Percentiles rank a stretch among this genome's conserved stretches.
Conservation (phyloP, 2,329 filamentous ascomycete genomes). For the Alternaria novae-zelandiae region DNA sequence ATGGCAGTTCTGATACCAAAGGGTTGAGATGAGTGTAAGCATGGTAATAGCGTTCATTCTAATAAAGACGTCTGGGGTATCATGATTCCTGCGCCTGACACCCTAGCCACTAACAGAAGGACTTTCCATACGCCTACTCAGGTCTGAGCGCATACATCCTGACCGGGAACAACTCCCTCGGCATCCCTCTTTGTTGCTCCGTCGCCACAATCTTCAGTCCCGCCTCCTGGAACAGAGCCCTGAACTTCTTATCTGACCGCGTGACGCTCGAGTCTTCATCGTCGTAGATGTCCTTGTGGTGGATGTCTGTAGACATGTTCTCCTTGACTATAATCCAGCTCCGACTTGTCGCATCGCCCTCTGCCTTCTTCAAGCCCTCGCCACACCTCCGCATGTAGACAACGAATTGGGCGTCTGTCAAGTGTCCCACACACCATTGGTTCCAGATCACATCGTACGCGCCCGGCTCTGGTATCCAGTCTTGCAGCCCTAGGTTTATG, state of each 20-base stretch:
- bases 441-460: conserved; percentile 85
- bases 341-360: conserved; percentile 49
- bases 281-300: conserved; percentile 73
- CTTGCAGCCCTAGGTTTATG: conserved; percentile 75
- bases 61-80: conserved; percentile 5
- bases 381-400: conserved; percentile 70
- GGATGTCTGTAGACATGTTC: conserved; percentile 67
- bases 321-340: conserved; percentile 77
- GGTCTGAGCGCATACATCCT: conserved; percentile 78
- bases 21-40: background rate
- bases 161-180: conserved; percentile 73
- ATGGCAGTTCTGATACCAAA: background rate
- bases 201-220: conserved; percentile 63
- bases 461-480: conserved; percentile 62
- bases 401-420: conserved; percentile 76
- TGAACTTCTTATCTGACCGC: conserved; percentile 75
- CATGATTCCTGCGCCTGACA: conserved; percentile 6
- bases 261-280: conserved; percentile 79
- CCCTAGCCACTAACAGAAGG: background rate
- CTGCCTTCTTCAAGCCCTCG: conserved; percentile 50
- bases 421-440: conserved; percentile 88
- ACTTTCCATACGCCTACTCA: conserved; percentile 18
- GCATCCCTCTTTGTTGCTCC: conserved; percentile 64
- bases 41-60: background rate
- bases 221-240: conserved; percentile 70